phyloP scores from a whole-genome alignment of 2,329 filamentous ascomycete genomes.

The Scedosporium dehoogii region DNA sequence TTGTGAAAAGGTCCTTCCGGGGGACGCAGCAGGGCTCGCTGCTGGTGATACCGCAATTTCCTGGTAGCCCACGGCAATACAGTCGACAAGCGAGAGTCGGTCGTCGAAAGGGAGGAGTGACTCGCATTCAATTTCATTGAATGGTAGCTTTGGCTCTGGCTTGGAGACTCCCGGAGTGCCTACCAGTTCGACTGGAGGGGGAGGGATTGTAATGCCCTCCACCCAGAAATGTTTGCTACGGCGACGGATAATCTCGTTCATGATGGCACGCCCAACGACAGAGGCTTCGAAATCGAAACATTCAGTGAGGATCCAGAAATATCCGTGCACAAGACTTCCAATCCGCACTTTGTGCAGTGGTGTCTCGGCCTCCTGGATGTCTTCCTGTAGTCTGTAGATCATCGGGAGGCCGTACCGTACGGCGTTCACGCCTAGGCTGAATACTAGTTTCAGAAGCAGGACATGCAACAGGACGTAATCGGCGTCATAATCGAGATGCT shows the following conservation, averaged over 20 bases:
- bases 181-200: constrained; percentile 53
- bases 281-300: constrained; percentile 68
- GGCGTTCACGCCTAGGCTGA: constrained; percentile 74
- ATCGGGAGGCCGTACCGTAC: constrained; percentile 72
- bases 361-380: constrained; percentile 57
- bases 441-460: constrained; percentile 63
- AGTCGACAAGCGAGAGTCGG: constrained; percentile 59
- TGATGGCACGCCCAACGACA: constrained; percentile 58
- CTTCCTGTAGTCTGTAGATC: constrained; percentile 80
- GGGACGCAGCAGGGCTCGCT: constrained; percentile 60
- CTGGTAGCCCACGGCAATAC: constrained; percentile 63
- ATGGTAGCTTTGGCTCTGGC: constrained; percentile 34
- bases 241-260: constrained; percentile 66
- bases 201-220: constrained; percentile 60
- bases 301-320: constrained; percentile 72
- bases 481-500: constrained; percentile 59
- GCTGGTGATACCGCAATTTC: constrained; percentile 52
- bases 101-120: constrained; percentile 68
- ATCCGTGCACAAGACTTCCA: constrained; percentile 78
- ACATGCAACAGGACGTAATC: constrained; percentile 72
- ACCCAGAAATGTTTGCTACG: constrained; percentile 72
- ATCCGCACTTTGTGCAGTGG: constrained; percentile 66
- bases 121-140: constrained; percentile 48
- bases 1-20: constrained; percentile 52
- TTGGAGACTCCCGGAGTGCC: constrained; percentile 37